Conservation (phyloP, 768 basidiomycete genomes). For the Termitomyces sp. region DNA sequence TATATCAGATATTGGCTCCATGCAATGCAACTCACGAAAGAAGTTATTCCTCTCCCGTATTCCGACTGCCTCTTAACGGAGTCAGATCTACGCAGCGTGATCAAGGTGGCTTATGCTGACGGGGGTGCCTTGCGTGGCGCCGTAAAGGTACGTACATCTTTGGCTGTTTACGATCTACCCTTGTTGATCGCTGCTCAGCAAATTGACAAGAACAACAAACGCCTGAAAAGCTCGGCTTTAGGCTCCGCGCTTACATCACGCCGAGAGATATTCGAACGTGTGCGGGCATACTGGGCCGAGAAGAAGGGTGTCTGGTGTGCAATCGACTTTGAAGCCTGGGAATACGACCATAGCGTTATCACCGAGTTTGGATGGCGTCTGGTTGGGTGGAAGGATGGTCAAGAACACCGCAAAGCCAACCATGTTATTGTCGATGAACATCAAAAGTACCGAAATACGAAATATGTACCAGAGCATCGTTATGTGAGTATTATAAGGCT, state of each 20-base stretch:
- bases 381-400: constrained; percentile 52
- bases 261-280: constrained; percentile 64
- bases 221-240: constrained; percentile 52
- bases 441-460: constrained; percentile 50
- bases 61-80: constrained; percentile 70
- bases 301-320: constrained; percentile 73
- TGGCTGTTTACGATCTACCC: neutral
- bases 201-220: constrained; percentile 80
- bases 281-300: constrained; percentile 59
- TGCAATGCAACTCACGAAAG: constrained; percentile 62
- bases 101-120: constrained; percentile 54
- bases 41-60: constrained; percentile 69
- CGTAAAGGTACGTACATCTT: constrained; percentile 54
- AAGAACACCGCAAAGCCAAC: constrained; percentile 44
- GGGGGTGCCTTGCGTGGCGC: constrained; percentile 54
- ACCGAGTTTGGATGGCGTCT: constrained; percentile 84
- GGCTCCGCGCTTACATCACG: constrained; percentile 52
- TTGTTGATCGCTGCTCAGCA: constrained; percentile 35
- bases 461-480: constrained; percentile 61
- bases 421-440: constrained; percentile 69
- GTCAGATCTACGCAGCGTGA: constrained; percentile 54
- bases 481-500: constrained; percentile 37
- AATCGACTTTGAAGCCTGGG: constrained; percentile 85
- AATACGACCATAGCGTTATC: constrained; percentile 64
- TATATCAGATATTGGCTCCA: constrained; percentile 84